Base-by-base conservation (phyloP, 345 rosid genomes). In the Eucalyptus paniculata region DNA sequence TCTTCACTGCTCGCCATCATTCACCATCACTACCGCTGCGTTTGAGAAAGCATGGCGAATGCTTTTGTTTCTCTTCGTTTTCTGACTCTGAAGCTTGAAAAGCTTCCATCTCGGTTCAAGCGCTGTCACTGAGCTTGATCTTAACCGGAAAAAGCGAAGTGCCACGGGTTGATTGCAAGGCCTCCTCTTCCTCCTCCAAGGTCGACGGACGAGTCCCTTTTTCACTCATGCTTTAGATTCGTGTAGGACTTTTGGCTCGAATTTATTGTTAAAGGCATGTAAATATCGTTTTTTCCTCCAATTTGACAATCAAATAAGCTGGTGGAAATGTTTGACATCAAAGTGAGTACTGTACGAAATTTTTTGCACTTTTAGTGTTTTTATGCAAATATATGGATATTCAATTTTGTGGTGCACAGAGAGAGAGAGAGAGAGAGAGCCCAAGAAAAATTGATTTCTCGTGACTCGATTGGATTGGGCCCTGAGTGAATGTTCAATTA, bases 291-390 rank as follows among this genome's bases (percentile, higher is more conserved):
- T 23, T 56, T 9, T 56, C 12, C 28, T 56, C 1, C 28, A 0
- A 56, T 1, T 56, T 56, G 13, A 56, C 62, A 56, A 0, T 56
- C 12, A 56, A 23, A 24, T 56, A 24, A 23, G 3, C 12, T 9
- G 28, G 0, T 24, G 12, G 1, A 56, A 24, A 23, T 56, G 5
- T 56, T 56, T 24, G 3, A 6, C 30, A 24, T 10, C 62, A 56
- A 56, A 23, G 12, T 23, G 28, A 56, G 30, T 0, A 4, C 0
- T 4, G 12, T 54, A 54, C 6, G n/a, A n/a, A n/a, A n/a, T n/a
- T n/a, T n/a, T n/a, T n/a, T n/a, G n/a, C n/a, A n/a, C n/a, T n/a
- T n/a, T n/a, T n/a, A n/a, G n/a, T n/a, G n/a, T n/a, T n/a, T n/a
- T n/a, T n/a, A 21, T 54, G 26, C 5, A 23, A 56, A 37, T 10